Evolutionary conservation across 2,329 filamentous ascomycete species (phyloP), one percentile per base, ranked within the genome.

Genomic region (Ophiostoma triangulosporum): DNA sequence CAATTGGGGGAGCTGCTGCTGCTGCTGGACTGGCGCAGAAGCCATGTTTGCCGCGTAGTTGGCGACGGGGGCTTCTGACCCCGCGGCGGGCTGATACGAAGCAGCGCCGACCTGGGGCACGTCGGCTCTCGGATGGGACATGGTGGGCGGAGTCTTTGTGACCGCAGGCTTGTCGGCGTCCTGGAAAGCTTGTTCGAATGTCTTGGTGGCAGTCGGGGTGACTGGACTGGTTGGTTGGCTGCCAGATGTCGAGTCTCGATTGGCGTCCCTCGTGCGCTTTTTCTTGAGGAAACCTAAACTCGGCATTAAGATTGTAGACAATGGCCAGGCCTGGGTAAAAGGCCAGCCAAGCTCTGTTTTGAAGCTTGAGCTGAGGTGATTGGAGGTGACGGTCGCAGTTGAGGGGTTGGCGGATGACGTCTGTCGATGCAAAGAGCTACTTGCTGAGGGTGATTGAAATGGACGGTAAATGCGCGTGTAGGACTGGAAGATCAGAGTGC

Each of bases 221-320:
- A 81, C 72, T 57, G 80, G 77, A 64, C 80, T 83, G 60, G 75
- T 76, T 61, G 80, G 76, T 67, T 84, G 77, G 65, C 77, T 84
- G 60, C 76, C 75, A 64, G 81, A 75, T 64, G 82, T 80, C 62
- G 77, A 77, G 67, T 87, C 82, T 67, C 80, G 76, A 66, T 83
- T 80, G 66, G 82, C 86, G 75, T 96, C 89, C 81, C 89, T 94
- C 73, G 89, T 95, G 80, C 89, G 84, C 80, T 95, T 95, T 81
- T 95, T 97, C 80, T 96, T 96, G 68, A 97, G 81, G 68, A 96
- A 89, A 70, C 88, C 88, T 76, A 96, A 80, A 70, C 81, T 87
- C 83, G 90, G 93, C 93, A 98, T 97, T 58, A 65, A 63, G 60
- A 54, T 54, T 50, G 55, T 40, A 31, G 20, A 27, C 15, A 3